Evolutionary conservation across 805 yeast species (phyloP).

Genomic region (Cyberlindnera mycetangii): DNA sequence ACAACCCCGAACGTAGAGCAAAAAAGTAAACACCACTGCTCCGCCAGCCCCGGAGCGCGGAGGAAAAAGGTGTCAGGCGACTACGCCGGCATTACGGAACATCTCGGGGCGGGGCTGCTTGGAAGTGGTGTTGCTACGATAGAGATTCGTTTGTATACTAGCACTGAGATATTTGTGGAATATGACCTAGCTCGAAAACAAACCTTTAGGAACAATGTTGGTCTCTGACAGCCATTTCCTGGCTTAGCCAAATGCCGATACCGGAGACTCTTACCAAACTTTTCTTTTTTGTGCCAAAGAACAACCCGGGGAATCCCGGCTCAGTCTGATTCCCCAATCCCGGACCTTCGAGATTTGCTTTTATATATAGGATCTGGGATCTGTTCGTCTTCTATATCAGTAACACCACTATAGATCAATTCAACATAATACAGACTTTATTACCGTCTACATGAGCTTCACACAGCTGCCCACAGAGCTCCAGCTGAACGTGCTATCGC

Average conservation of each 20-base stretch:
- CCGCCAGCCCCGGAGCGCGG: not conserved
- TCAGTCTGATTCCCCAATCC: no score
- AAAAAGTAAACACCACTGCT: not conserved
- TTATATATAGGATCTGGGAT: not conserved
- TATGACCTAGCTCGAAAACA: not conserved
- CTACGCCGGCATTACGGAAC: not conserved
- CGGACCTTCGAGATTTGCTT: not conserved
- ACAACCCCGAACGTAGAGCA: no score
- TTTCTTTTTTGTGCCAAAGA: not conserved
- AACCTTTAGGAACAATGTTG: no score
- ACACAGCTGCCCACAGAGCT: slow-evolving; percentile 12
- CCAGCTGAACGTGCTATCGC: slow-evolving; percentile 10
- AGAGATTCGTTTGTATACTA: no score
- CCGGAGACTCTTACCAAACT: not conserved
- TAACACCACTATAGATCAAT: no score
- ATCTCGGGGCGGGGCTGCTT: not conserved
- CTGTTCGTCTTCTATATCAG: not conserved
- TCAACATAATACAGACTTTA: not conserved
- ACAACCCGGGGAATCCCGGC: not conserved
- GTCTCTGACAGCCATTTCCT: no score
- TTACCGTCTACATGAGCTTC: not conserved
- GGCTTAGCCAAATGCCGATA: not conserved
- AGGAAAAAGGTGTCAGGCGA: not conserved
- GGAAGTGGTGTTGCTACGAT: not conserved
- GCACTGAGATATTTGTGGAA: no score